Percentiles rank a stretch among this genome's conserved stretches.
Evolutionary conservation across 78 protist genomes (phyloP).

Genomic region (Paratrimastix pyriformis): DNA sequence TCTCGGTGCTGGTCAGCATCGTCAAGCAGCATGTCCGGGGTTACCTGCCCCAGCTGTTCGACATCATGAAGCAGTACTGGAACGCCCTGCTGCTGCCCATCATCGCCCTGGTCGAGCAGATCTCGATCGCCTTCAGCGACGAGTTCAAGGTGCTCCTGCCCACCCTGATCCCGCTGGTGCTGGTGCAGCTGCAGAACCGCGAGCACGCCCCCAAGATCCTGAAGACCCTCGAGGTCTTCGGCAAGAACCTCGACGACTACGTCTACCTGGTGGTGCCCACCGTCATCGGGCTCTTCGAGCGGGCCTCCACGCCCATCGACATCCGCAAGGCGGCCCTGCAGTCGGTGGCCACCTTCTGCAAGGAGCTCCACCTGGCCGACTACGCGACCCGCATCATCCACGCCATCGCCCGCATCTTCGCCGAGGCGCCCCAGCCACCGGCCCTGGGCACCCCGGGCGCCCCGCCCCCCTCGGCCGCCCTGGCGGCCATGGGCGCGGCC

Average conservation of each 20-base stretch:
- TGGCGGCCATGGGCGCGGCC: neutral
- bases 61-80: slow-evolving; percentile 72
- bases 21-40: slow-evolving; percentile 79
- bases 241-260: slow-evolving; percentile 72
- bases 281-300: slow-evolving; percentile 54
- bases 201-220: slow-evolving; percentile 38
- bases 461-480: neutral
- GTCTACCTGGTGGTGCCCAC: slow-evolving; percentile 81
- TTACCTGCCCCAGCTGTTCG: slow-evolving; percentile 29
- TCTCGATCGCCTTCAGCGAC: slow-evolving; percentile 62
- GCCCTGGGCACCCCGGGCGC: neutral
- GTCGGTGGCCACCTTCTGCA: slow-evolving; percentile 53
- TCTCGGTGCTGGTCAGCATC: slow-evolving; percentile 52
- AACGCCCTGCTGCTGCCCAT: slow-evolving; percentile 31
- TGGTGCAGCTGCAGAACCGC: slow-evolving; percentile 30
- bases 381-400: slow-evolving; percentile 13
- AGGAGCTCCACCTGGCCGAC: slow-evolving; percentile 9
- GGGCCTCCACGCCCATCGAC: neutral
- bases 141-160: slow-evolving; percentile 76
- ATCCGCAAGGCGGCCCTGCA: slow-evolving; percentile 25
- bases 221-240: slow-evolving; percentile 66
- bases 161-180: slow-evolving; percentile 69
- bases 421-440: neutral
- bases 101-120: slow-evolving; percentile 66
- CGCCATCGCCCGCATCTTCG: neutral